Conservation (phyloP, 139 green algal species). For the Tetratostichococcus sp. region DNA sequence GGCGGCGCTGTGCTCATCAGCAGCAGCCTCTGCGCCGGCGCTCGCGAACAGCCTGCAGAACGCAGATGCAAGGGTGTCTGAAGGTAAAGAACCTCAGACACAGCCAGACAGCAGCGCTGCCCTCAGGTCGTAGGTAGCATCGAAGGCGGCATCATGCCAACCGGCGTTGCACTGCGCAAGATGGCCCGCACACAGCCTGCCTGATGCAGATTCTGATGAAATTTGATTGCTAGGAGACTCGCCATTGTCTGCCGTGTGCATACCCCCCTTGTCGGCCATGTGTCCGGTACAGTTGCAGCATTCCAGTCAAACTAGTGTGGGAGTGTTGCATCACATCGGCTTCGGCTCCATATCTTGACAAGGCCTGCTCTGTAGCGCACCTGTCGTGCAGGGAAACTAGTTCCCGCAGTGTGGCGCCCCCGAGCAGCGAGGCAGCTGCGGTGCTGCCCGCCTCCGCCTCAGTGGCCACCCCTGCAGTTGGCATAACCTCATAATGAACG, state of each 20-base stretch:
- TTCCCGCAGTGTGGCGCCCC: slow-evolving; percentile 58
- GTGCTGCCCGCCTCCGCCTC: slow-evolving; percentile 33
- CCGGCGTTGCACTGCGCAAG: slow-evolving; percentile 25
- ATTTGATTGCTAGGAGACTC: too few relatives aligned
- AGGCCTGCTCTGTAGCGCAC: too few relatives aligned
- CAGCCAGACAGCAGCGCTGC: neutral
- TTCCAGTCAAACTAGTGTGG: too few relatives aligned
- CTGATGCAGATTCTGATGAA: too few relatives aligned
- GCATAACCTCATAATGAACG: too few relatives aligned
- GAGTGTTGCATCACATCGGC: too few relatives aligned
- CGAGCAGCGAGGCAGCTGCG: slow-evolving; percentile 47
- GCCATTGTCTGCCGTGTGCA: too few relatives aligned
- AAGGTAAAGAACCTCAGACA: neutral
- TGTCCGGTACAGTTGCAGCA: too few relatives aligned
- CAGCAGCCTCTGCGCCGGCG: slow-evolving; percentile 13
- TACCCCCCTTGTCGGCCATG: too few relatives aligned
- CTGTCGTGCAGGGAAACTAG: slow-evolving; percentile 54
- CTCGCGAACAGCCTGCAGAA: neutral
- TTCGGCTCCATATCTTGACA: too few relatives aligned
- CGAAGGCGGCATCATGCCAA: slow-evolving; percentile 26
- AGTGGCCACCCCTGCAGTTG: too few relatives aligned
- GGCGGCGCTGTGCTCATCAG: slow-evolving; percentile 1
- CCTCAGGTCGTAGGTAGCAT: slow-evolving; percentile 47
- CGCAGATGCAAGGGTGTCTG: too few relatives aligned
- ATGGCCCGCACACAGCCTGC: neutral